Base-by-base conservation (phyloP, 169 alveolate species). In the Plasmodium vivax region DNA sequence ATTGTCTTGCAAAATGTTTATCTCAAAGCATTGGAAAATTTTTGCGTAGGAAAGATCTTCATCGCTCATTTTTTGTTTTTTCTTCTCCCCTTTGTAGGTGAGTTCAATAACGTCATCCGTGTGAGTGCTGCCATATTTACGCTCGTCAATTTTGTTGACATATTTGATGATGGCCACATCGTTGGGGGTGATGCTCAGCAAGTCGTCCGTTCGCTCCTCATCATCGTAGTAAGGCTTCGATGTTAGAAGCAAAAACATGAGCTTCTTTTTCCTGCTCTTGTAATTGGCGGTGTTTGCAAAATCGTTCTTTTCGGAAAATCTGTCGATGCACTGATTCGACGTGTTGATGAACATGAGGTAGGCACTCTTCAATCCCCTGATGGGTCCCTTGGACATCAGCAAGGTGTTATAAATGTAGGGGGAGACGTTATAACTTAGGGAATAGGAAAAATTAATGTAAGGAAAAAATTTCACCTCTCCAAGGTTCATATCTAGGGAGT, bases 311-410 rank as follows among this genome's bases (percentile, higher is more conserved):
- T 84, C 92, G 9, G 34, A n/a, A 36, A 12, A 62, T 14, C 51
- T 73, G 0, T 82, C 82, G 4, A 51, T 32, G n/a, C 43, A 71
- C 10, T 82, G 80, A 16, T 51, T 79, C 14, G 58, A 51, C 34
- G 95, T 92, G 62, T 75, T 75, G 2, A 92, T 92, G 72, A 92
- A 92, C 54, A 92, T 82, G 62, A 92, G 83, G 56, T 92, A 92
- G 32, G 87, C 54, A 45, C 82, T 92, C 74, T 92, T 92, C 47
- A 92, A 23, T 51, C 83, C 95, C 19, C 71, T 73, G 12, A 92
- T 92, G 75, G 92, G 92, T 45, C 77, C 83, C 51, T 92, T 92
- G 5, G 95, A 82, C 51, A 92, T 68, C 10, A 79, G 30, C 45
- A 92, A 51, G 51, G 83, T 51, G 71, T 71, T 73, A 16, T 81